Evolutionary conservation across 768 basidiomycete genomes (phyloP).

Genomic region (Termitomyces eurrhizus): DNA sequence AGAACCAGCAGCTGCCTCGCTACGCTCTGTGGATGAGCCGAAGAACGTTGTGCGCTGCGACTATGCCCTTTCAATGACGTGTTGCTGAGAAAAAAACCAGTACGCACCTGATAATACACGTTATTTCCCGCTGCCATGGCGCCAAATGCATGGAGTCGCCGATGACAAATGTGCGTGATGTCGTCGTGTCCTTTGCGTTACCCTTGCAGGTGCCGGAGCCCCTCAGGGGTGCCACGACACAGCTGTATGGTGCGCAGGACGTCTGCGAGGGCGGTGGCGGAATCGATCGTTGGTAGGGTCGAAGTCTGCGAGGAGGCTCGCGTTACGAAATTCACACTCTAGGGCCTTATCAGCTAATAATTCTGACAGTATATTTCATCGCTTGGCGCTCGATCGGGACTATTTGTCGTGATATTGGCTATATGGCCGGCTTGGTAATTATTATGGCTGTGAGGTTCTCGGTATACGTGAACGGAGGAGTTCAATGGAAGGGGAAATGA

Average conservation of each 20-base stretch:
- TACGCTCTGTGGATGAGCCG: too few relatives aligned
- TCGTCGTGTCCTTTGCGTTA: too few relatives aligned
- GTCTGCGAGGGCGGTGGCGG: conserved; percentile 33
- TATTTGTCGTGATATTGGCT: too few relatives aligned
- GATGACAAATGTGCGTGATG: conserved; percentile 48
- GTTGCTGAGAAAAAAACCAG: neutral
- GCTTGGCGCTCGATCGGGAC: neutral
- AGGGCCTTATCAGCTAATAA: conserved; percentile 4
- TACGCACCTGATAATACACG: conserved; percentile 43
- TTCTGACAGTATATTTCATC: neutral
- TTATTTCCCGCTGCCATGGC: conserved; percentile 59
- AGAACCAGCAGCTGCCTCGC: neutral
- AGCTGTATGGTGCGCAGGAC: conserved; percentile 55
- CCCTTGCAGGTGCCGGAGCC: too few relatives aligned
- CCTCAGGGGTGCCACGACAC: neutral
- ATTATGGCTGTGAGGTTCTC: too few relatives aligned
- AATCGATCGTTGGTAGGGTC: conserved; percentile 35
- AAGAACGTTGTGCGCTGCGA: conserved; percentile 47
- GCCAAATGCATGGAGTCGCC: conserved; percentile 62
- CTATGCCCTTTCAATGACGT: conserved; percentile 28
- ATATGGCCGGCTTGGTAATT: too few relatives aligned
- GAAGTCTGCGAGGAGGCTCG: too few relatives aligned
- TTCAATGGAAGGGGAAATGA: too few relatives aligned
- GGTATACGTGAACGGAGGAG: too few relatives aligned
- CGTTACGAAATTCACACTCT: conserved; percentile 8